Evolutionary conservation across 805 yeast genomes (phyloP).

Genomic region (Pichia insulana): DNA sequence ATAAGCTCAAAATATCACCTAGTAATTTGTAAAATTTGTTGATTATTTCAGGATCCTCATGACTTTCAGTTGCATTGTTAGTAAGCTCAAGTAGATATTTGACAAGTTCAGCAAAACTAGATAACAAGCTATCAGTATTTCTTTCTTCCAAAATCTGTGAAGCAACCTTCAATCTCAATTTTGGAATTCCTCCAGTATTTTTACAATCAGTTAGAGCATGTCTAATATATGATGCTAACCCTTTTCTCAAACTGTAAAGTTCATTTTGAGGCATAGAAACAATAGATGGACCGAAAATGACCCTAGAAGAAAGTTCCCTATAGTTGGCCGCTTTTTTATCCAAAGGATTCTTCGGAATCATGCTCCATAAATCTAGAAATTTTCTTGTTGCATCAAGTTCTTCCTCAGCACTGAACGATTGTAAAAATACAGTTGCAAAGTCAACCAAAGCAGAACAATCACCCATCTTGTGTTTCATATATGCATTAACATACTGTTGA

Average conservation of each 20-base stretch:
- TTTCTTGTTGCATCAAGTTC: conserved; percentile 50
- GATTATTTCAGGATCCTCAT: conserved; percentile 30
- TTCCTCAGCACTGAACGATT: conserved; percentile 57
- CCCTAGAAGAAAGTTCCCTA: conserved; percentile 37
- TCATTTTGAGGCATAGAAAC: conserved; percentile 43
- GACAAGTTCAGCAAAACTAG: conserved; percentile 23
- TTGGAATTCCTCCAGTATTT: conserved; percentile 32
- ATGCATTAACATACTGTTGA: conserved; percentile 57
- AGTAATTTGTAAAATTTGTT: conserved; percentile 46
- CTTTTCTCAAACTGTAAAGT: conserved; percentile 38
- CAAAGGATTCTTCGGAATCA: conserved; percentile 35
- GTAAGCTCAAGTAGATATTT: conserved; percentile 32
- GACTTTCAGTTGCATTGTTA: conserved; percentile 24
- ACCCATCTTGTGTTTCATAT: conserved; percentile 45
- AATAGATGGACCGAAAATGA: conserved; percentile 56
- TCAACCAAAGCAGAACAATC: conserved; percentile 66
- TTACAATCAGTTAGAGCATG: conserved; percentile 37
- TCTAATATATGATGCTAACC: conserved; percentile 49
- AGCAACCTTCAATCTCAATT: conserved; percentile 34
- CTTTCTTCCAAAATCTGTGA: conserved; percentile 26
- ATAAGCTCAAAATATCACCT: conserved; percentile 52
- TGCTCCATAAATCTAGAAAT: conserved; percentile 44
- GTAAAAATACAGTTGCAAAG: conserved; percentile 62
- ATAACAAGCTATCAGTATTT: conserved; percentile 16
- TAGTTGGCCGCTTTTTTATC: conserved; percentile 31